These are phyloP conservation scores for Hypoxylon sp. DNA, from an alignment of 2,329 filamentous ascomycete species.

Conservation along the genomic window DNA sequence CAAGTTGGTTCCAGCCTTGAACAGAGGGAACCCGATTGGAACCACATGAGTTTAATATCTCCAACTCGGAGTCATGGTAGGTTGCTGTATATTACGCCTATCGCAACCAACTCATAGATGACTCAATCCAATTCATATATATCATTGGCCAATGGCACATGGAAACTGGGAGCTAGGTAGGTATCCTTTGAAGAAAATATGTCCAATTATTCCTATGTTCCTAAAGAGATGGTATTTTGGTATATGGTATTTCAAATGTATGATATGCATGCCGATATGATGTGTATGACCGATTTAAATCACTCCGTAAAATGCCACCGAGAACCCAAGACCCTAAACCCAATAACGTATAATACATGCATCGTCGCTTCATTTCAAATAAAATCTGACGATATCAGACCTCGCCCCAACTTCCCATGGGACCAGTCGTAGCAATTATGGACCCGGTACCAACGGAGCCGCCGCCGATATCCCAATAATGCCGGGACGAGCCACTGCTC, in stretches of 20 bases:
- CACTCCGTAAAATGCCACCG: constrained; percentile 19
- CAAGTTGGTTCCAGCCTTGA: constrained; percentile 15
- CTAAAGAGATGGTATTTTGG: constrained; percentile 14
- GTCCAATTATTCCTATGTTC: constrained; percentile 8
- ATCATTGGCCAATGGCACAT: constrained; percentile 34
- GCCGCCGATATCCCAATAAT: constrained; percentile 93
- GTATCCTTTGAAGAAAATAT: too few relatives aligned
- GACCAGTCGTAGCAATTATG: constrained; percentile 70
- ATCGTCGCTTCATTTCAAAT: constrained; percentile 21
- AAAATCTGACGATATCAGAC: constrained; percentile 54
- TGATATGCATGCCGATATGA: constrained; percentile 21
- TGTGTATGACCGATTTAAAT: constrained; percentile 27
- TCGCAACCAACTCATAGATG: constrained; percentile 6
- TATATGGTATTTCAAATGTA: constrained; percentile 25
- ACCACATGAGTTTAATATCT: too few relatives aligned
- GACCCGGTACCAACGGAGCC: constrained; percentile 81
- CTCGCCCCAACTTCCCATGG: constrained; percentile 82
- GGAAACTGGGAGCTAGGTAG: constrained; percentile 2
- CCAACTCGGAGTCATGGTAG: constrained; percentile 36
- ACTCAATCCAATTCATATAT: constrained; percentile 32
- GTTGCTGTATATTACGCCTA: constrained; percentile 15
- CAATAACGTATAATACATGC: constrained; percentile 33
- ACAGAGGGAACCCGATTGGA: constrained; percentile 25
- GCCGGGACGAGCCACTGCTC: constrained; percentile 76
- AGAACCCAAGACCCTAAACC: constrained; percentile 11